phyloP scores from a whole-genome alignment of 345 rosid genomes.

The Carallia brachiata region DNA sequence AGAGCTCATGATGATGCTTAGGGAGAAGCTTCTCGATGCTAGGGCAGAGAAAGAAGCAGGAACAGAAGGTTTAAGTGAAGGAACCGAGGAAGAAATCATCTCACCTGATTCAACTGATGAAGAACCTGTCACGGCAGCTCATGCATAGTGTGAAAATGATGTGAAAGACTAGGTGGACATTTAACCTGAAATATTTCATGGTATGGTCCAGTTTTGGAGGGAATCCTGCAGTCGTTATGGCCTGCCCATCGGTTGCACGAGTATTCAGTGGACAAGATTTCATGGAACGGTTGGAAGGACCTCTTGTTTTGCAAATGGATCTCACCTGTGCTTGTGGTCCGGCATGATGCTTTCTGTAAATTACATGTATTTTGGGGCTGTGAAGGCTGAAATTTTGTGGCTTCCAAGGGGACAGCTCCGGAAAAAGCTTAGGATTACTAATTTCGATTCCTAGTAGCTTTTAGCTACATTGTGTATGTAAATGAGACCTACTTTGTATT shows the following conservation, averaged over 20 bases:
- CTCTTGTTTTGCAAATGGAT: background rate
- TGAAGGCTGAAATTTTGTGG: conserved; percentile 19
- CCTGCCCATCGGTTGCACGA: background rate
- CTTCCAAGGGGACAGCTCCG: background rate
- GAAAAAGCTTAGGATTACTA: background rate
- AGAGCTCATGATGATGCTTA: conserved; percentile 61
- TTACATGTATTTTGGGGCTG: conserved; percentile 4
- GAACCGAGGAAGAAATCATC: conserved; percentile 33
- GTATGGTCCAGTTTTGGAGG: conserved; percentile 6
- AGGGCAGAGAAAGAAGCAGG: conserved; percentile 30
- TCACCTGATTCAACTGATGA: conserved; percentile 61
- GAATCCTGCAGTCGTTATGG: conserved; percentile 7
- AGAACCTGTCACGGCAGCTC: conserved; percentile 59
- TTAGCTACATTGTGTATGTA: too few species aligned
- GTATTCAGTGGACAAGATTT: background rate
- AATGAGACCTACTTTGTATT: too few species aligned
- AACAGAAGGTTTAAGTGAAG: conserved; percentile 33
- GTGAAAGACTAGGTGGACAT: conserved; percentile 1
- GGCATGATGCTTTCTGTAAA: conserved; percentile 1
- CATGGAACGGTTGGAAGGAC: background rate
- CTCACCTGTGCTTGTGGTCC: background rate
- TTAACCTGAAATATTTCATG: conserved; percentile 9
- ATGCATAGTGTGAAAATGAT: conserved; percentile 32
- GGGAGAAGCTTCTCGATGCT: conserved; percentile 47
- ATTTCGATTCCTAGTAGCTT: too few species aligned